Evolutionary conservation across 1,284 basidiomycete genomes (phyloP).

Genomic region (Rhodotorula sp.): DNA sequence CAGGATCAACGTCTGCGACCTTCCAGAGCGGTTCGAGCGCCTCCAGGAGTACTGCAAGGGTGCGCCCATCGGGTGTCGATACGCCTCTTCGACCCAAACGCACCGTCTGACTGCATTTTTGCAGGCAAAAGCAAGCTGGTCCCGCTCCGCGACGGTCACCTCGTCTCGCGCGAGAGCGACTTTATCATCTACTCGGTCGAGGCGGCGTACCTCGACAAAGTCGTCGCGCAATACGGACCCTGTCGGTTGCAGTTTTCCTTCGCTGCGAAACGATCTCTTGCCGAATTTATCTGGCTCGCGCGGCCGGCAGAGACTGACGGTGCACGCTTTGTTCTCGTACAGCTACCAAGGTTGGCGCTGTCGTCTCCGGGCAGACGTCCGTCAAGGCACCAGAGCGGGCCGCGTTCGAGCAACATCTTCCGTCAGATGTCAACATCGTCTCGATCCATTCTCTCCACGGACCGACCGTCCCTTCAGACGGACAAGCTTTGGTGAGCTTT

Average conservation of each 20-base stretch:
- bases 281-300: background rate
- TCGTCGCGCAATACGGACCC: conserved; percentile 85
- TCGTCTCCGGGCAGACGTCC: conserved; percentile 93
- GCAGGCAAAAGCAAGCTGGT: conserved; percentile 56
- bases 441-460: conserved; percentile 95
- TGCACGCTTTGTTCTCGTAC: background rate
- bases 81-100: background rate
- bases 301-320: no score
- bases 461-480: conserved; percentile 82
- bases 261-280: background rate
- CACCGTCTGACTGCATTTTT: background rate
- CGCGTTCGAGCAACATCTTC: conserved; percentile 88
- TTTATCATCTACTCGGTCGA: conserved; percentile 93
- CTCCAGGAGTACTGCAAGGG: conserved; percentile 65
- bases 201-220: conserved; percentile 78
- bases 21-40: conserved; percentile 69
- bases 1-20: conserved; percentile 90
- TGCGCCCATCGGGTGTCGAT: conserved; percentile 45
- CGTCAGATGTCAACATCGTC: conserved; percentile 80
- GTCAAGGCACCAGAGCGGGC: conserved; percentile 91
- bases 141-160: conserved; percentile 74
- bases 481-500: conserved; percentile 76
- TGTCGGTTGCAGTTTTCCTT: conserved; percentile 58
- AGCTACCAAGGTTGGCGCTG: conserved; percentile 89
- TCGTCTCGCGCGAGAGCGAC: conserved; percentile 78